phyloP scores from a whole-genome alignment of 768 basidiomycete species.

The Butyriboletus loyo region DNA sequence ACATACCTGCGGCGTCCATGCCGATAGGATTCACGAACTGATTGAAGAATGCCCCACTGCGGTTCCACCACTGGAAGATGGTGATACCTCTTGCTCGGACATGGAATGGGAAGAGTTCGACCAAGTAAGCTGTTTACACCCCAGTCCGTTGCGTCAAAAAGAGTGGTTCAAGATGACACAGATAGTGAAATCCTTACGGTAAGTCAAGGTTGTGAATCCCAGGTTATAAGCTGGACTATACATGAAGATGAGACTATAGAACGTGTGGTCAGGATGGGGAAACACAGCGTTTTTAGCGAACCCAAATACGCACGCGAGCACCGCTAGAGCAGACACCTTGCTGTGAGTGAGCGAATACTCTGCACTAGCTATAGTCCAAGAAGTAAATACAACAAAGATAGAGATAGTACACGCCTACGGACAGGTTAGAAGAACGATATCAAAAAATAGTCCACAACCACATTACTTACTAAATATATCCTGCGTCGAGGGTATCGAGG shows the following conservation, averaged over 20 bases:
- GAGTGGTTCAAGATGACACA: too few relatives aligned
- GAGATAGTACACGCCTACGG: constrained; percentile 14
- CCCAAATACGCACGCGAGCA: constrained; percentile 5
- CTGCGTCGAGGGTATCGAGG: constrained; percentile 17
- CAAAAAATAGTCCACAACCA: not conserved
- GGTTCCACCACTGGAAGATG: constrained; percentile 57
- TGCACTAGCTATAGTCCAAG: constrained; percentile 20
- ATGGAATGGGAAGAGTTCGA: constrained; percentile 67
- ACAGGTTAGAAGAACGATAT: not conserved
- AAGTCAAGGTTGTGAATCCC: constrained; percentile 7
- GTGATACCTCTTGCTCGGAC: constrained; percentile 60
- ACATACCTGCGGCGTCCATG: constrained; percentile 7
- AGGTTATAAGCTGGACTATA: constrained; percentile 13
- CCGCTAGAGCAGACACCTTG: constrained; percentile 1
- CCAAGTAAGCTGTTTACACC: constrained; percentile 49
- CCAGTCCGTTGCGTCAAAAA: not conserved
- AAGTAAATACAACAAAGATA: constrained; percentile 8
- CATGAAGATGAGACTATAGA: constrained; percentile 20
- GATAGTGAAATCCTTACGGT: not conserved
- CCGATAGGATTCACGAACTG: constrained; percentile 19
- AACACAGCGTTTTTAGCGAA: not conserved
- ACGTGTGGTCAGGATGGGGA: not conserved
- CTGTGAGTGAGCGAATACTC: constrained; percentile 16
- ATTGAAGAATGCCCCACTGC: constrained; percentile 27
- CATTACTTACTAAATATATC: constrained; percentile 12